Conservation (phyloP, 768 basidiomycete species). For the Tricholoma sp. region DNA sequence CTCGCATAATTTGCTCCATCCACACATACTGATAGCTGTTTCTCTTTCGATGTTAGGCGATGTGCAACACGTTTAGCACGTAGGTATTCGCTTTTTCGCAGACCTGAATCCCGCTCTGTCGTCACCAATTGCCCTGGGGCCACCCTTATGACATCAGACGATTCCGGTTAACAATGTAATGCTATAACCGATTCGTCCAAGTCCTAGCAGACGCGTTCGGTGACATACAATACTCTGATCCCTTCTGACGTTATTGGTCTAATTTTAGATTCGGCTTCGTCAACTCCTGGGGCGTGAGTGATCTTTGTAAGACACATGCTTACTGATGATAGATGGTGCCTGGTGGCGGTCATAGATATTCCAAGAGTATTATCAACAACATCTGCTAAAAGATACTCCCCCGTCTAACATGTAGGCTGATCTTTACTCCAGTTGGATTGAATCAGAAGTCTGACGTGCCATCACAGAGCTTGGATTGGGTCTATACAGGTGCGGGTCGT, state of each 20-base stretch:
- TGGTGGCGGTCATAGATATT: conserved; percentile 45
- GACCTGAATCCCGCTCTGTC: neutral
- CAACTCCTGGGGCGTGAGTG: conserved; percentile 69
- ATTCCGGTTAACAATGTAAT: neutral
- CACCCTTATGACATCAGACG: conserved; percentile 1
- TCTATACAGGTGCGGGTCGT: conserved; percentile 52
- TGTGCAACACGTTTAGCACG: conserved; percentile 44
- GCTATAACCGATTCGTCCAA: neutral
- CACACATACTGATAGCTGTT: neutral
- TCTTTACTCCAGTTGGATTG: neutral
- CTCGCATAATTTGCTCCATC: neutral
- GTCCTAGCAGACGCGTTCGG: neutral
- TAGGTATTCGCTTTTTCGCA: conserved; percentile 20
- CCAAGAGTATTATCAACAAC: conserved; percentile 65
- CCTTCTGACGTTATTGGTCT: neutral
- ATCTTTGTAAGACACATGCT: neutral
- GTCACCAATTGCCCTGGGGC: neutral
- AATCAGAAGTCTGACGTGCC: neutral
- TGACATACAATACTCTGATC: neutral
- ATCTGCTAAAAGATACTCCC: conserved; percentile 39
- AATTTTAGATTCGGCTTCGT: conserved; percentile 56
- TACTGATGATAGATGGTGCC: neutral
- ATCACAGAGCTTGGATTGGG: conserved; percentile 73
- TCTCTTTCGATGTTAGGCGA: conserved; percentile 23
- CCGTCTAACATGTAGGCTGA: conserved; percentile 60